These are phyloP conservation scores for Geum urbanum DNA, from an alignment of 306 rosid species.

Conservation along the genomic window DNA sequence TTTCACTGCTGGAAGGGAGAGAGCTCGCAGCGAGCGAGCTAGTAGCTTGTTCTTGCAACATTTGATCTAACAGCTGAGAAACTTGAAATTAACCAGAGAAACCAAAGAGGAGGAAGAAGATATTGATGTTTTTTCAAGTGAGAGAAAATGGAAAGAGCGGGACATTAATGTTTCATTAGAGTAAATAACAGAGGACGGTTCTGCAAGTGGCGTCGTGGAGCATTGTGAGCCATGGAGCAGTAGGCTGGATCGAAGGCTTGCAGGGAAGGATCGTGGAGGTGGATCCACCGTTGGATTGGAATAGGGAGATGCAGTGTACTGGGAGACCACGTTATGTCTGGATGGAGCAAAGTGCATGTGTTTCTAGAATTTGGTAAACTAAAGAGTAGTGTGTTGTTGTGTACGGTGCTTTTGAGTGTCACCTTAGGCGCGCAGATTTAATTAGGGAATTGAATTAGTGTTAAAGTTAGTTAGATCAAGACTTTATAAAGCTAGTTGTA, in stretches of 20 bases:
- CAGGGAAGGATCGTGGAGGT: slow-evolving; percentile 45
- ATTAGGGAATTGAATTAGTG: not conserved
- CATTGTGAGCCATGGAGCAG: slow-evolving; percentile 45
- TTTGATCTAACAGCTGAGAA: slow-evolving; percentile 19
- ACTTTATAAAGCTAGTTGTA: not conserved
- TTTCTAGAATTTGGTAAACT: not conserved
- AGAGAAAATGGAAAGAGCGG: slow-evolving; percentile 32
- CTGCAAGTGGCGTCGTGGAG: slow-evolving; percentile 43
- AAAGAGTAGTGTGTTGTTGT: not conserved
- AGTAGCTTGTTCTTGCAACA: slow-evolving; percentile 45
- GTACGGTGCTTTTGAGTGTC: not conserved
- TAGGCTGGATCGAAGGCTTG: slow-evolving; percentile 56
- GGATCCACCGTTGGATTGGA: slow-evolving; percentile 18
- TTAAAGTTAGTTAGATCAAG: not conserved
- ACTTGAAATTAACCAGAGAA: not conserved
- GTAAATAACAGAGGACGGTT: slow-evolving; percentile 22
- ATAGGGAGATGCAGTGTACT: not conserved
- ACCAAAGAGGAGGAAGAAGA: not conserved
- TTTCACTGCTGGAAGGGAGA: slow-evolving; percentile 65
- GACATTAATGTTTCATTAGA: slow-evolving; percentile 15
- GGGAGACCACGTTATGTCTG: slow-evolving; percentile 31
- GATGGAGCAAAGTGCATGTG: slow-evolving; percentile 6
- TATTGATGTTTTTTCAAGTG: not conserved
- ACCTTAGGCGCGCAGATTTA: not conserved
- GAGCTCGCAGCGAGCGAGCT: slow-evolving; percentile 54